Conservation (phyloP, 495 filamentous ascomycete genomes). For the Hamigera avellanea region DNA sequence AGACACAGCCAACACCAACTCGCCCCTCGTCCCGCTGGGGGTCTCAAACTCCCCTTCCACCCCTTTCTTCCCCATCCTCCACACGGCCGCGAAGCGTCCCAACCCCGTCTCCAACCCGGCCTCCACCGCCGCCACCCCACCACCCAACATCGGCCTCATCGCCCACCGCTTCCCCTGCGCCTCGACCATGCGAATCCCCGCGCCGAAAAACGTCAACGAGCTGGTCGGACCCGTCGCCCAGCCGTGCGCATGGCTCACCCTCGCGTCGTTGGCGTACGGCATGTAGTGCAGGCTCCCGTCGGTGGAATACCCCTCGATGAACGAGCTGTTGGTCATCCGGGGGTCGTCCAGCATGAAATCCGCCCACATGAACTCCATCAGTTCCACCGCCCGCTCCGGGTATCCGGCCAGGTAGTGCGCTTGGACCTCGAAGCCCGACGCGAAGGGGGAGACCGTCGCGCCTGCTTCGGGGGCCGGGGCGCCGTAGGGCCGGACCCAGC, state of each 20-base stretch:
- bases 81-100: slow-evolving; percentile 26
- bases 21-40: slow-evolving; percentile 5
- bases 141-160: slow-evolving; percentile 34
- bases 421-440: slow-evolving; percentile 44
- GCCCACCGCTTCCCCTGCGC: slow-evolving; percentile 34
- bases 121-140: slow-evolving; percentile 27
- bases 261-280: slow-evolving; percentile 38
- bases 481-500: slow-evolving; percentile 40
- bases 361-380: slow-evolving; percentile 39
- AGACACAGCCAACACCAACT: too few species aligned
- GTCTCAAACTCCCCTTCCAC: slow-evolving; percentile 6
- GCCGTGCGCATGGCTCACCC: slow-evolving; percentile 46
- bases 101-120: slow-evolving; percentile 38
- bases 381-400: slow-evolving; percentile 32
- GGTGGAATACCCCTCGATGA: slow-evolving; percentile 46
- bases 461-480: slow-evolving; percentile 45
- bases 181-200: slow-evolving; percentile 35
- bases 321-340: slow-evolving; percentile 47
- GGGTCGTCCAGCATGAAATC: slow-evolving; percentile 47
- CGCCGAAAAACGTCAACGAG: slow-evolving; percentile 33
- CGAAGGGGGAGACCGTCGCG: slow-evolving; percentile 45
- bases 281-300: slow-evolving; percentile 46
- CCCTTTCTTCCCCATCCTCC: neutral
- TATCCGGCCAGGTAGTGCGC: slow-evolving; percentile 37
- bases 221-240: slow-evolving; percentile 47